A percentile compares a stretch with the other conserved stretches of the same genome.
Evolutionary conservation across 176 grass and related monocot species (phyloP).

Genomic region (Ensete glaucum): DNA sequence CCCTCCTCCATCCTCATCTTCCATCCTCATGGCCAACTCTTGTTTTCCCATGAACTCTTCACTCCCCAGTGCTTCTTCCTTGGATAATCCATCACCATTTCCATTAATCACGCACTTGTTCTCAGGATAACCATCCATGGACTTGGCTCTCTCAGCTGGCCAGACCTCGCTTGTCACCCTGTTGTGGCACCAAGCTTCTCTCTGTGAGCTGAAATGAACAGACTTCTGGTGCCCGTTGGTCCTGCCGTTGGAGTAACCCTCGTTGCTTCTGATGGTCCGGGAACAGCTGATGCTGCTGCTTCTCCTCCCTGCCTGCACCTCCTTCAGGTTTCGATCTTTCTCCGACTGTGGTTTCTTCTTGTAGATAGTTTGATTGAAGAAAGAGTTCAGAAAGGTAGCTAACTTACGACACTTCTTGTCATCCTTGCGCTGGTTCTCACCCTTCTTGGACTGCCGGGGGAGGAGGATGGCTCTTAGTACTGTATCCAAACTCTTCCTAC

Average conservation of each 20-base stretch:
- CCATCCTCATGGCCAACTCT: background rate
- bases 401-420: background rate
- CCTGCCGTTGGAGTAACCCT: background rate
- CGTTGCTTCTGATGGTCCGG: background rate
- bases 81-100: background rate
- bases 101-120: background rate
- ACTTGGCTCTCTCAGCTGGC: background rate
- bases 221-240: background rate
- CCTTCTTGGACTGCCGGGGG: background rate
- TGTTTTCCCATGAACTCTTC: background rate
- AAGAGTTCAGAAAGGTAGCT: background rate
- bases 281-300: background rate
- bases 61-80: background rate
- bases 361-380: background rate
- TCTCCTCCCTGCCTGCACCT: background rate
- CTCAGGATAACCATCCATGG: background rate
- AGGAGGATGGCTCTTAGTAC: background rate
- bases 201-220: background rate
- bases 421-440: background rate
- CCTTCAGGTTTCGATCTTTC: background rate
- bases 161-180: background rate
- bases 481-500: background rate
- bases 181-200: background rate
- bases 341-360: background rate
- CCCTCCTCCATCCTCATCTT: conserved; percentile 1